Evolutionary conservation across 768 basidiomycete genomes (phyloP), one percentile per base, ranked within the genome.

Genomic region (Psilocybe cyanescens): DNA sequence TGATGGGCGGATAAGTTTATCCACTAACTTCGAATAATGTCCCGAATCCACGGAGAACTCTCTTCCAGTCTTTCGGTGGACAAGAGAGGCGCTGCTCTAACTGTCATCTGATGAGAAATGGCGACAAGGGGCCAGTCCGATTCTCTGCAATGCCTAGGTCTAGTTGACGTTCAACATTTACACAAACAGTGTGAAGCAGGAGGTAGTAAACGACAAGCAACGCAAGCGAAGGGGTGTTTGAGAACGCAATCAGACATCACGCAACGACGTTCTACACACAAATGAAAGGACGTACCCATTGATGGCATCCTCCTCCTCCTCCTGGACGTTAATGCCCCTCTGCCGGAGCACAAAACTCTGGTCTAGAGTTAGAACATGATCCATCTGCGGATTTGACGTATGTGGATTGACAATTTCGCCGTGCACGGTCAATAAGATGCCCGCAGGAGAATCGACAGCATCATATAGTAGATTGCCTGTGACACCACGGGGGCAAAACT

Each of bases 21-120:
- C 11, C 41, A 12, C 41, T 44, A 44, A 16, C 16, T 51, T 51
- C 17, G 49, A 44, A 66, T 55, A 59, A 70, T 64, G 29, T 62
- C 60, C 37, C 48, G 41, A n/a, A 64, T 45, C 67, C 66, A 67
- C 29, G 65, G 64, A 19, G 65, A 12, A 19, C 33, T 47, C 24
- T 63, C 61, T 33, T 60, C 56, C n/a, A 70, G 29, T 28, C 58
- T 55, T 17, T 68, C 67, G 8, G 60, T 28, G 11, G 63, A 57
- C 51, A 71, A 57, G 53, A 69, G 46, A 28, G 63, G 60, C n/a
- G 51, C 60, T 5, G 65, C 64, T 24, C 69, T 61, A 24, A 70
- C 62, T 11, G 65, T 69, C 69, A 74, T 67, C 50, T 75, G 75
- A 56, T 76, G 75, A 16, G 72, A 72, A 17, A 71, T 64, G 35